Evolutionary conservation across 1,284 basidiomycete species (phyloP).

Genomic region (Marasmius sp.): DNA sequence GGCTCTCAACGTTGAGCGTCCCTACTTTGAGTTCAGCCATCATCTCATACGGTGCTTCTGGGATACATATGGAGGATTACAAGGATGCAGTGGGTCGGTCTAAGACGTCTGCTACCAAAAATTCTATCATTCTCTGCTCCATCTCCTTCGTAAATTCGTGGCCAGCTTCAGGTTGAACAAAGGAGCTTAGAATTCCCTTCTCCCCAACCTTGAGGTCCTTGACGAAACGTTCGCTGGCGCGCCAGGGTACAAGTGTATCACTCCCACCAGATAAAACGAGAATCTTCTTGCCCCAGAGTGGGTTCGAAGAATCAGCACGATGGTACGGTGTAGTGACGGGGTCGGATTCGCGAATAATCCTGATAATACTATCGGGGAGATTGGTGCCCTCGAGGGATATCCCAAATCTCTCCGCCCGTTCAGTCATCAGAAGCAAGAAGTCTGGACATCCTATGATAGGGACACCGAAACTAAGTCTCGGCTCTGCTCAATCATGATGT

Average conservation of each 20-base stretch:
- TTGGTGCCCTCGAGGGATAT: conserved; percentile 48
- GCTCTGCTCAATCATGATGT: conserved; percentile 46
- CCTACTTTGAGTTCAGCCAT: too few relatives aligned
- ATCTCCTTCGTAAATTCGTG: conserved; percentile 56
- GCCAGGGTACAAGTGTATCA: conserved; percentile 65
- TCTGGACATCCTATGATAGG: conserved; percentile 83
- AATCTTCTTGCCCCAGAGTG: conserved; percentile 69
- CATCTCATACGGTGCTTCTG: background rate
- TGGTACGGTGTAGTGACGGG: conserved; percentile 41
- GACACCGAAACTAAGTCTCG: conserved; percentile 69
- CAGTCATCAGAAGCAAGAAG: conserved; percentile 59
- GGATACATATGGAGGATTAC: background rate
- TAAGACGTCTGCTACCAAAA: conserved; percentile 33
- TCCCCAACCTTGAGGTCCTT: conserved; percentile 51
- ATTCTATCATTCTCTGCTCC: conserved; percentile 46
- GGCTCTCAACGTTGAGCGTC: too few relatives aligned
- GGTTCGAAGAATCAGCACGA: conserved; percentile 41
- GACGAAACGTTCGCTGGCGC: conserved; percentile 52
- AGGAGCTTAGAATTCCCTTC: conserved; percentile 44
- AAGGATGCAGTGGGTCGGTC: background rate
- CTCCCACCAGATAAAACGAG: conserved; percentile 65
- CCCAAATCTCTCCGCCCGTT: conserved; percentile 50
- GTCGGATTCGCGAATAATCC: conserved; percentile 45
- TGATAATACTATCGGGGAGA: conserved; percentile 56
- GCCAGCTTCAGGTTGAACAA: conserved; percentile 48